phyloP scores from a whole-genome alignment of 495 filamentous ascomycete genomes.

The Aspergillus leporis region DNA sequence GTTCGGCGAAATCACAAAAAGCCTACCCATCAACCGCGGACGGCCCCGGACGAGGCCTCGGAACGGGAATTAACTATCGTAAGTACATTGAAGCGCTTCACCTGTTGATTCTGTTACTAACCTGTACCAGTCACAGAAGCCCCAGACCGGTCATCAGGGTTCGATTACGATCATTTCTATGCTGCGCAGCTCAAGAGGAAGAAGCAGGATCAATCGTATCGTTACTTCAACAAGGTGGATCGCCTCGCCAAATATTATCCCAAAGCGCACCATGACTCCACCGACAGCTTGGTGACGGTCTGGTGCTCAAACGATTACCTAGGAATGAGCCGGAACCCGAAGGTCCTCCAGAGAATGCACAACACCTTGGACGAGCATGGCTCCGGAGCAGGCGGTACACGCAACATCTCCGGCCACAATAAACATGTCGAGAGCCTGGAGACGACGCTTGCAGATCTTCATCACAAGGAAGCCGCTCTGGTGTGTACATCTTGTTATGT shows the following conservation, averaged over 20 bases:
- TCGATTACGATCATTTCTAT: conserved; percentile 92
- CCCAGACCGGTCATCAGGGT: no score
- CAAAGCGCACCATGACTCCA: conserved; percentile 81
- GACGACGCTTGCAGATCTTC: conserved; percentile 79
- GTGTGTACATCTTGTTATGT: conserved; percentile 98
- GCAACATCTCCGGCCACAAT: conserved; percentile 98
- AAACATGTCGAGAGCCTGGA: conserved; percentile 88
- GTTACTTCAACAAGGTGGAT: conserved; percentile 99
- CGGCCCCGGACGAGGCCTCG: no score
- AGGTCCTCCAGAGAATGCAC: conserved; percentile 90
- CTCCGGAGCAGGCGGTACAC: conserved; percentile 90
- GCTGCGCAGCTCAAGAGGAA: conserved; percentile 88
- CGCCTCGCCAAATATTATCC: conserved; percentile 95
- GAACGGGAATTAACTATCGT: no score
- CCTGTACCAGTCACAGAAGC: no score
- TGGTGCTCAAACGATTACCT: conserved; percentile 99
- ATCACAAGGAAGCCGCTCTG: conserved; percentile 83
- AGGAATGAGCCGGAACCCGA: conserved; percentile 92
- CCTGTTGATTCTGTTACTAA: no score
- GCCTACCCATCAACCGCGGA: no score
- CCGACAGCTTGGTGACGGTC: conserved; percentile 88
- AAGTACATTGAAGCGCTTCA: no score
- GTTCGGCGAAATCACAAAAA: no score
- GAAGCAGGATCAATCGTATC: conserved; percentile 98
- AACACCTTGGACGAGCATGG: conserved; percentile 91